These are phyloP conservation scores for Phytophthora colocasiae DNA, from an alignment of 352 stramenopile genomes.

Conservation along the genomic window DNA sequence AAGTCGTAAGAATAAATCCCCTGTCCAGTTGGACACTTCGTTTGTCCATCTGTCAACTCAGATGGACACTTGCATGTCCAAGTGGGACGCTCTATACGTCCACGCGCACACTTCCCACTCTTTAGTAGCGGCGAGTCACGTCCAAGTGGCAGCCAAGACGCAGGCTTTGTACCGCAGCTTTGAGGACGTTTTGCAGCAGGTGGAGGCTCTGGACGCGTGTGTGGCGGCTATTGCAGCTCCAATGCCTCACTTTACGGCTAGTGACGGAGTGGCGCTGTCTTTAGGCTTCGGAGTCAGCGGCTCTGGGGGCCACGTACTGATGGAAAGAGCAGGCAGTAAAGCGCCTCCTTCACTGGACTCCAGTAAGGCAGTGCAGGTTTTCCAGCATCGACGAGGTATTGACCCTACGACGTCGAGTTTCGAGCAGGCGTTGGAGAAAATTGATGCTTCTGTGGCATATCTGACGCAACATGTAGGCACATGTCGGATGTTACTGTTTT, in stretches of 20 bases:
- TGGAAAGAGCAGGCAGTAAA: constrained; percentile 20
- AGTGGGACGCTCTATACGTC: constrained; percentile 54
- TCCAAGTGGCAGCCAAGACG: constrained; percentile 76
- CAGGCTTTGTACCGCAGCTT: constrained; percentile 82
- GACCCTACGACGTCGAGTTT: constrained; percentile 75
- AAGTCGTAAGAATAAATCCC: constrained; percentile 1
- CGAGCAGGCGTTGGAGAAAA: constrained; percentile 66
- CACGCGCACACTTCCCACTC: constrained; percentile 70
- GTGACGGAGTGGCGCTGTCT: constrained; percentile 59
- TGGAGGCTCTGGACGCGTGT: constrained; percentile 67
- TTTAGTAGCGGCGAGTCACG: constrained; percentile 76
- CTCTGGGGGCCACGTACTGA: constrained; percentile 12
- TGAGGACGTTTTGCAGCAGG: constrained; percentile 66
- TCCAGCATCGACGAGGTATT: constrained; percentile 75
- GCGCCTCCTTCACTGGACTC: constrained; percentile 5
- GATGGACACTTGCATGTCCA: constrained; percentile 39
- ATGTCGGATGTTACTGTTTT: neutral
- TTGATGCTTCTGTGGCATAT: constrained; percentile 71
- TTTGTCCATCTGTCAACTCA: constrained; percentile 41
- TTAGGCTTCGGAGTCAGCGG: constrained; percentile 70
- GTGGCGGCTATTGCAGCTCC: constrained; percentile 68
- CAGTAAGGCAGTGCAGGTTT: constrained; percentile 70
- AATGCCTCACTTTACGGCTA: constrained; percentile 78
- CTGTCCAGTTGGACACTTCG: constrained; percentile 19
- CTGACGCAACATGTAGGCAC: constrained; percentile 70